phyloP scores from a whole-genome alignment of 495 filamentous ascomycete genomes.

The Aspergillus ellipticus region DNA sequence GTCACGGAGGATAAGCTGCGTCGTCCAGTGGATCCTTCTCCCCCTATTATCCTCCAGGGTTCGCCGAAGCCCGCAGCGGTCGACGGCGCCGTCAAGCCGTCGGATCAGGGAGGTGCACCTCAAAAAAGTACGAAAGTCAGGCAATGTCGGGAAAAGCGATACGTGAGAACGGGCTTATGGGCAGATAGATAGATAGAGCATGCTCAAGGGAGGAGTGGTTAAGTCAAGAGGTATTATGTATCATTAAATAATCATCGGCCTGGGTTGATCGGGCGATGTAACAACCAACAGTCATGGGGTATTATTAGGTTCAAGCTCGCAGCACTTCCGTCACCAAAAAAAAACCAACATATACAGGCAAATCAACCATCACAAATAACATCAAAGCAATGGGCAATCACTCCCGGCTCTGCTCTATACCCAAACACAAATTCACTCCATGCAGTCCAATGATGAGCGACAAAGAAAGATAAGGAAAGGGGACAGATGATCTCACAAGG shows the following conservation, averaged over 20 bases:
- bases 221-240: conserved; percentile 1
- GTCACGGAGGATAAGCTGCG: conserved; percentile 11
- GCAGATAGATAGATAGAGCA: background rate
- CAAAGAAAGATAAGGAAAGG: conserved; percentile 9
- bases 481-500: background rate
- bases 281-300: conserved; percentile 19
- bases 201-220: background rate
- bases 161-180: too few relatives aligned
- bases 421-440: conserved; percentile 6
- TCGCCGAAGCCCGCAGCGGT: background rate
- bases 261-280: background rate
- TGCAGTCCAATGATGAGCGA: background rate
- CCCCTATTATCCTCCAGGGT: background rate
- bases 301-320: conserved; percentile 25
- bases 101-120: too few relatives aligned
- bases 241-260: background rate
- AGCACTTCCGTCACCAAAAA: conserved; percentile 1
- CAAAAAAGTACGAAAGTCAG: too few relatives aligned
- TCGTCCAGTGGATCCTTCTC: background rate
- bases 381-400: conserved; percentile 5
- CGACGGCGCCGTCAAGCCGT: background rate
- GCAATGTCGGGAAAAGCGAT: too few relatives aligned
- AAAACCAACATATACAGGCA: conserved; percentile 13
- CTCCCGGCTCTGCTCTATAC: conserved; percentile 14
- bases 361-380: conserved; percentile 6